Evolutionary conservation across 768 basidiomycete species (phyloP).

Genomic region (Tylopilus sp.): DNA sequence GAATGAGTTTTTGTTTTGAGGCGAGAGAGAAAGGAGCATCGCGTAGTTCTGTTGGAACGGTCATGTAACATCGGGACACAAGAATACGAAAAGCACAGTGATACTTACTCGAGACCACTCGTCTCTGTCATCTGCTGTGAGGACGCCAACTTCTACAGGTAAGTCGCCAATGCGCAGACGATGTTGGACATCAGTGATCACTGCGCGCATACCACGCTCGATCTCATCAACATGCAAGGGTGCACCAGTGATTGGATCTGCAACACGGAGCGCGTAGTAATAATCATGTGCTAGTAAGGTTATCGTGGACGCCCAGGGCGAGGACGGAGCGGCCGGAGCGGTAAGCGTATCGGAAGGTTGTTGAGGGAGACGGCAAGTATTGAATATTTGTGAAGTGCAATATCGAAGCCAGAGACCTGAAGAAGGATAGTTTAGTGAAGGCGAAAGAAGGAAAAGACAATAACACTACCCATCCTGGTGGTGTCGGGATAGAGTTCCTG

Average conservation of each 20-base stretch:
- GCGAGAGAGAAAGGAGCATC: constrained; percentile 63
- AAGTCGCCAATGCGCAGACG: constrained; percentile 51
- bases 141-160: constrained; percentile 59
- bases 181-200: constrained; percentile 54
- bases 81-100: not conserved
- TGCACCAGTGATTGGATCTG: constrained; percentile 30
- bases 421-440: not conserved
- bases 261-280: constrained; percentile 73
- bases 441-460: not conserved
- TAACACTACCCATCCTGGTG: constrained; percentile 57
- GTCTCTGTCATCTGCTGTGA: constrained; percentile 81
- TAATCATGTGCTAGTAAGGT: constrained; percentile 73
- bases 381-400: constrained; percentile 63
- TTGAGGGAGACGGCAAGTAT: constrained; percentile 72
- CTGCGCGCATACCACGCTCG: constrained; percentile 42
- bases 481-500: constrained; percentile 69
- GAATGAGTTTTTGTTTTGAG: constrained; percentile 57
- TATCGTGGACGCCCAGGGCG: constrained; percentile 45
- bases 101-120: constrained; percentile 68
- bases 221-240: constrained; percentile 39
- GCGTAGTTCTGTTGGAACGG: constrained; percentile 53
- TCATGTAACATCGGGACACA: not conserved
- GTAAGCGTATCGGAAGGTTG: constrained; percentile 59
- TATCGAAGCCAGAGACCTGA: constrained; percentile 64
- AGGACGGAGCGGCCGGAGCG: constrained; percentile 40